Conservation (phyloP, 352 stramenopile genomes). For the Hyphochytrium catenoides region DNA sequence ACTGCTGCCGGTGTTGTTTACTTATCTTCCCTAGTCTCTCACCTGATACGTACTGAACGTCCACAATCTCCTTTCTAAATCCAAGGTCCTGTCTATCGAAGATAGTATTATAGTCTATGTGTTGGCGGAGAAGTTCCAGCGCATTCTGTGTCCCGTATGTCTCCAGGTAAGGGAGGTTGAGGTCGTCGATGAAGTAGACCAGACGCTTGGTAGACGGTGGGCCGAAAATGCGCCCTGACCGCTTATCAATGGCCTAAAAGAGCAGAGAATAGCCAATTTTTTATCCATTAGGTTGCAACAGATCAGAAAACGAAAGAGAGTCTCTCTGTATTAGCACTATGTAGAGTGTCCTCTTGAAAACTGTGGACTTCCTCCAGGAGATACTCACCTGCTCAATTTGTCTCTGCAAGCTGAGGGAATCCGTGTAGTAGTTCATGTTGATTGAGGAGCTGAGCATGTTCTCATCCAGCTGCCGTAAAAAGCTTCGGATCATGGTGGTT, state of each 20-base stretch:
- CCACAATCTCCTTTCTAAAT: constrained; percentile 72
- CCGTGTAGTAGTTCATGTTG: constrained; percentile 66
- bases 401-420: constrained; percentile 26
- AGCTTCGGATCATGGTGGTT: constrained; percentile 63
- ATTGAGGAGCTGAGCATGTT: constrained; percentile 29
- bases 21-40: too few relatives aligned
- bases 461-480: constrained; percentile 6
- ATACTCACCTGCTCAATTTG: constrained; percentile 53
- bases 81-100: constrained; percentile 80
- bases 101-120: constrained; percentile 80
- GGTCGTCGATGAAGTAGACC: constrained; percentile 86
- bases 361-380: constrained; percentile 57
- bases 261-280: too few relatives aligned
- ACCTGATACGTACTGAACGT: constrained; percentile 86
- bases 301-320: too few relatives aligned
- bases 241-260: constrained; percentile 76
- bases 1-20: too few relatives aligned
- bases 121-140: constrained; percentile 74
- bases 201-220: constrained; percentile 81
- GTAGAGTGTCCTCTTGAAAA: constrained; percentile 59
- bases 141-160: constrained; percentile 79
- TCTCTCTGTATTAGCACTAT: too few relatives aligned
- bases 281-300: too few relatives aligned
- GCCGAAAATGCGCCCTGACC: constrained; percentile 79
- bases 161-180: constrained; percentile 83